Percentiles rank a stretch among this genome's conserved stretches.
phyloP scores from a whole-genome alignment of 177 flowering plant species.

The Vitis hybrid region DNA sequence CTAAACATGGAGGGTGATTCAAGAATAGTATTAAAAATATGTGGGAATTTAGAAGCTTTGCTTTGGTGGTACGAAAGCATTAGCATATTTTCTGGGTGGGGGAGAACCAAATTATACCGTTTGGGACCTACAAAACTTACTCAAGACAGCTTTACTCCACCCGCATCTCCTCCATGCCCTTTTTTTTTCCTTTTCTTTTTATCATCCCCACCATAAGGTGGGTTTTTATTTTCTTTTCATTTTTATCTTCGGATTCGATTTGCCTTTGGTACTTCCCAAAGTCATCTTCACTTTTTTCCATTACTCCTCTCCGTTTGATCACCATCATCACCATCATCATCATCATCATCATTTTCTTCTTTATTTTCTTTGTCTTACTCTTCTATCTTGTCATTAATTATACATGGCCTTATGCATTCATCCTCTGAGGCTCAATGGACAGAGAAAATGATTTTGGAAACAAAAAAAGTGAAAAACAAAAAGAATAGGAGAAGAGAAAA shows the following conservation, averaged over 20 bases:
- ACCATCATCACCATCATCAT: not conserved
- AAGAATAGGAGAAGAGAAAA: no score
- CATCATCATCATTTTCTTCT: not conserved
- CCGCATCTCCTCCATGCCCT: not conserved
- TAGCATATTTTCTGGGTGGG: not conserved
- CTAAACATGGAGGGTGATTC: not conserved
- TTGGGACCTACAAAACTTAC: not conserved
- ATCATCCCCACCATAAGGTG: no score
- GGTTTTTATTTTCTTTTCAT: not conserved
- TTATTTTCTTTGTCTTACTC: slow-evolving; percentile 4
- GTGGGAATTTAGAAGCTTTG: slow-evolving; percentile 22
- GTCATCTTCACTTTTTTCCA: slow-evolving; percentile 1
- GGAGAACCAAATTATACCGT: slow-evolving; percentile 8
- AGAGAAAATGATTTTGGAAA: not conserved
- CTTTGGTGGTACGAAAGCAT: slow-evolving; percentile 39
- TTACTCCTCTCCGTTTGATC: slow-evolving; percentile 2
- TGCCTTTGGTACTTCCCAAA: slow-evolving; percentile 14
- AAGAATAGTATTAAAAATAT: not conserved
- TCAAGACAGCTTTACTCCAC: slow-evolving; percentile 25
- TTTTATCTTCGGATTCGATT: slow-evolving; percentile 19
- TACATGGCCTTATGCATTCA: no score
- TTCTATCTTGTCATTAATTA: not conserved
- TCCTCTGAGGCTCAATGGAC: not conserved
- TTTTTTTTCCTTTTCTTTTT: not conserved
- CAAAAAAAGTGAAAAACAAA: no score